Percentiles rank a stretch among this genome's conserved stretches.
phyloP scores from a whole-genome alignment of 495 filamentous ascomycete genomes.

The Jackrogersella multiformis region DNA sequence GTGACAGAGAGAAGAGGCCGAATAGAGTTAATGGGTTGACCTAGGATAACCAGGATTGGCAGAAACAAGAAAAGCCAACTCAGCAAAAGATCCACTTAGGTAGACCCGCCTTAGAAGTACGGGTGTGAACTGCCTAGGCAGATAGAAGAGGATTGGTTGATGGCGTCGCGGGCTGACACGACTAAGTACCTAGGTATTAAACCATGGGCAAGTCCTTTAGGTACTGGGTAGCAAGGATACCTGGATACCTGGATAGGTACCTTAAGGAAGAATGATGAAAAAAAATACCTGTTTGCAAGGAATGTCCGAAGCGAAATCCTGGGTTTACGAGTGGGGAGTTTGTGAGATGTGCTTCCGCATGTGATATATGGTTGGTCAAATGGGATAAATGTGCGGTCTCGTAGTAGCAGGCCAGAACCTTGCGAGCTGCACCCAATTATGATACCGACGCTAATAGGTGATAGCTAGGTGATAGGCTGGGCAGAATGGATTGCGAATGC shows the following conservation, averaged over 20 bases:
- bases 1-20: constrained; percentile 21
- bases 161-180: constrained; percentile 45
- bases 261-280: constrained; percentile 17
- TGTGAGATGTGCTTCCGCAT: constrained; percentile 20
- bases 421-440: constrained; percentile 24
- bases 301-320: constrained; percentile 37
- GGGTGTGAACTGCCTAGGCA: constrained; percentile 14
- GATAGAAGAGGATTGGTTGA: constrained; percentile 42
- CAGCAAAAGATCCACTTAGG: constrained; percentile 44
- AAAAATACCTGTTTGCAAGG: constrained; percentile 31
- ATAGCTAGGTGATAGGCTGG: too few relatives aligned
- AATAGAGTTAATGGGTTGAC: constrained; percentile 31
- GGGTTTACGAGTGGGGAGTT: constrained; percentile 30
- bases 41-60: constrained; percentile 32
- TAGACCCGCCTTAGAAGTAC: constrained; percentile 34
- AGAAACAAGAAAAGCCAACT: constrained; percentile 41
- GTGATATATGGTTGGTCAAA: constrained; percentile 35
- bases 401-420: constrained; percentile 12
- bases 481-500: constrained; percentile 19
- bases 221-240: too few relatives aligned
- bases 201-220: constrained; percentile 35
- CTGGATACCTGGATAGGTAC: too few relatives aligned
- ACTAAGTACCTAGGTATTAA: too few relatives aligned
- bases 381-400: constrained; percentile 19
- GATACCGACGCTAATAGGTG: too few relatives aligned